Conservation (phyloP, 2,329 filamentous ascomycete genomes). For the Microcyclosporella mali region DNA sequence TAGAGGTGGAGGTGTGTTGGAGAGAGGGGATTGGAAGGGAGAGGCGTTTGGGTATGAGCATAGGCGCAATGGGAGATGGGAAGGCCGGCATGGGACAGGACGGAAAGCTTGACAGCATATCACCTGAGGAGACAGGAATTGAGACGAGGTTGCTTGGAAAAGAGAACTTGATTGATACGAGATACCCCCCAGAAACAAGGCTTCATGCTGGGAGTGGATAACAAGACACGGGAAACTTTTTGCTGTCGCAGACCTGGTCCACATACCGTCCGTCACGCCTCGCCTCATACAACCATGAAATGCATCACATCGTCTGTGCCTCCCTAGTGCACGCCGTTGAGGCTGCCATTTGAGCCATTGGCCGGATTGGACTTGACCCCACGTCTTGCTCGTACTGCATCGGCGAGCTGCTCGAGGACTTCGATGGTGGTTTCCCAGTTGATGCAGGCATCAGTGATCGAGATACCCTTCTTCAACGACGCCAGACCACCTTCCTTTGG, state of each 20-base stretch:
- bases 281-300: no score
- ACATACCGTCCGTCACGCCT: no score
- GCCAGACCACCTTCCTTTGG: constrained; percentile 67
- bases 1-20: background rate
- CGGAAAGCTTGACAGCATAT: no score
- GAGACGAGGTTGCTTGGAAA: no score
- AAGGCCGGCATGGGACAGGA: no score
- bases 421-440: constrained; percentile 79
- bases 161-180: no score
- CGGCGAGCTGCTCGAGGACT: constrained; percentile 77
- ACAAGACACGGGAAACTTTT: background rate
- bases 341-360: constrained; percentile 16
- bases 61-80: no score
- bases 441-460: constrained; percentile 95
- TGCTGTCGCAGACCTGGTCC: no score
- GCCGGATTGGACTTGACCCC: constrained; percentile 33
- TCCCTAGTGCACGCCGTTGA: constrained; percentile 14
- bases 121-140: no score
- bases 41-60: background rate
- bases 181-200: background rate
- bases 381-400: constrained; percentile 72
- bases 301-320: background rate
- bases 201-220: background rate
- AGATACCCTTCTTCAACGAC: constrained; percentile 78
- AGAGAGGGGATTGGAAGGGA: background rate